These are phyloP conservation scores for Chrysophaeum taylorii DNA, from an alignment of 352 stramenopile species.

Conservation along the genomic window DNA sequence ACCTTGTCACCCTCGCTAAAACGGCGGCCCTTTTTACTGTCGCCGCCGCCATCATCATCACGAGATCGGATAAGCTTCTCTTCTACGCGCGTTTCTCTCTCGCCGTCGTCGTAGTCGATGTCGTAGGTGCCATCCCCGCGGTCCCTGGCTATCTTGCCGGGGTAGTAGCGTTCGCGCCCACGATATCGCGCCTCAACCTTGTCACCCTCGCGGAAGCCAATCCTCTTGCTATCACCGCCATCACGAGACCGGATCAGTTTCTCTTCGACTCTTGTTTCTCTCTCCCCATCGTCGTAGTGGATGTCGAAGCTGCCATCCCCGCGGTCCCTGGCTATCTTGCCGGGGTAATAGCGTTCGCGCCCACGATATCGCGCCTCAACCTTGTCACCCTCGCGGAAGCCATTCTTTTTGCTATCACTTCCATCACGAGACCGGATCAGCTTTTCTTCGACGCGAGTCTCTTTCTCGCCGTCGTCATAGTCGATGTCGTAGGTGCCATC, in stretches of 20 bases:
- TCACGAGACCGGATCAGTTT: background rate
- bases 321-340: slow-evolving; percentile 45
- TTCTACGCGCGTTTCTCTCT: background rate
- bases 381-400: slow-evolving; percentile 32
- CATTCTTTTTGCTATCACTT: slow-evolving; percentile 13
- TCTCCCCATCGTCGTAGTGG: slow-evolving; percentile 50
- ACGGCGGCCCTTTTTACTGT: slow-evolving; percentile 10
- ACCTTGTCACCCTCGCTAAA: slow-evolving; percentile 42
- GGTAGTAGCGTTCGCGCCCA: slow-evolving; percentile 21
- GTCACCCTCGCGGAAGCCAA: slow-evolving; percentile 37
- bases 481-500: slow-evolving; percentile 39
- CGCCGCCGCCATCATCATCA: slow-evolving; percentile 11
- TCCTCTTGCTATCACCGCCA: too few species aligned
- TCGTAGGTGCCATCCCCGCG: slow-evolving; percentile 30
- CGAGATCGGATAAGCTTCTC: background rate
- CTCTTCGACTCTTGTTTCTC: background rate
- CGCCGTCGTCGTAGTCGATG: slow-evolving; percentile 4
- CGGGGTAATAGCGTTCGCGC: slow-evolving; percentile 49
- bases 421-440: slow-evolving; percentile 10
- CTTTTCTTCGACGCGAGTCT: slow-evolving; percentile 27
- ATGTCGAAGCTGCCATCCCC: slow-evolving; percentile 57
- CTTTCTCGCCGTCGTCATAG: slow-evolving; percentile 33
- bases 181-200: slow-evolving; percentile 23
- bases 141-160: slow-evolving; percentile 18
- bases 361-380: slow-evolving; percentile 48